A percentile compares a stretch with the other conserved stretches of the same genome.
Conservation (phyloP, 1,284 basidiomycete species). For the Gastroboletus turbinatus region DNA sequence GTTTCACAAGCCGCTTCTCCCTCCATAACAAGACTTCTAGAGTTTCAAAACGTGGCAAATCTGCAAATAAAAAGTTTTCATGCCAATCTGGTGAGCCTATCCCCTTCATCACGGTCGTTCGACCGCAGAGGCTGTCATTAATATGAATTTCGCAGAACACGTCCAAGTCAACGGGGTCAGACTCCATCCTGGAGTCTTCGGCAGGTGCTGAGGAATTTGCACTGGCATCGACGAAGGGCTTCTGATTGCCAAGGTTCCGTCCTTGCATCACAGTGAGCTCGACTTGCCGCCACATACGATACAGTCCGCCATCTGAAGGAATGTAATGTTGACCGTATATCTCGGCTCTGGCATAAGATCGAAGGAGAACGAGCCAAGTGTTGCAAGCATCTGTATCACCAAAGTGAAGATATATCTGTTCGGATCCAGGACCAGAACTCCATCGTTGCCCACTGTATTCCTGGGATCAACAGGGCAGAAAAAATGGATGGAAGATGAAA, state of each 20-base stretch:
- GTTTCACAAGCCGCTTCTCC: conserved; percentile 63
- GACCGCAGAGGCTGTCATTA: conserved; percentile 61
- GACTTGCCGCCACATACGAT: conserved; percentile 82
- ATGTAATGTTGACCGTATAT: conserved; percentile 64
- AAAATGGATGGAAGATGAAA: conserved; percentile 1
- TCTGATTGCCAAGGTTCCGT: conserved; percentile 59
- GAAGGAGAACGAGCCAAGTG: conserved; percentile 72
- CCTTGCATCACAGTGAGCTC: conserved; percentile 69
- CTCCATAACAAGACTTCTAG: conserved; percentile 63
- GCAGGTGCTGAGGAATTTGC: conserved; percentile 24
- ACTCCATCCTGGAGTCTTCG: conserved; percentile 41
- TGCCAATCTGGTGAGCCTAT: conserved; percentile 72
- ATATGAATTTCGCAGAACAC: conserved; percentile 70
- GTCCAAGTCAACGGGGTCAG: conserved; percentile 60
- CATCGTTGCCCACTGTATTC: conserved; percentile 56
- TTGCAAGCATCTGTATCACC: conserved; percentile 55
- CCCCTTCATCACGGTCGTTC: conserved; percentile 70
- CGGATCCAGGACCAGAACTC: conserved; percentile 51
- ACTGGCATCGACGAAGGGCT: conserved; percentile 30
- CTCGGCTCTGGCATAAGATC: conserved; percentile 75
- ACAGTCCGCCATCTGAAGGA: conserved; percentile 67
- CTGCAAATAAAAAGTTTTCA: conserved; percentile 70
- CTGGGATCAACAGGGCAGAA: conserved; percentile 8
- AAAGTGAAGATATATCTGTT: conserved; percentile 73
- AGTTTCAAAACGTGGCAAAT: conserved; percentile 69